A percentile compares a stretch with the other conserved stretches of the same genome.
These are phyloP conservation scores for Coemansia sp. DNA, from an alignment of 192 early-diverging fungal species.

Conservation along the genomic window DNA sequence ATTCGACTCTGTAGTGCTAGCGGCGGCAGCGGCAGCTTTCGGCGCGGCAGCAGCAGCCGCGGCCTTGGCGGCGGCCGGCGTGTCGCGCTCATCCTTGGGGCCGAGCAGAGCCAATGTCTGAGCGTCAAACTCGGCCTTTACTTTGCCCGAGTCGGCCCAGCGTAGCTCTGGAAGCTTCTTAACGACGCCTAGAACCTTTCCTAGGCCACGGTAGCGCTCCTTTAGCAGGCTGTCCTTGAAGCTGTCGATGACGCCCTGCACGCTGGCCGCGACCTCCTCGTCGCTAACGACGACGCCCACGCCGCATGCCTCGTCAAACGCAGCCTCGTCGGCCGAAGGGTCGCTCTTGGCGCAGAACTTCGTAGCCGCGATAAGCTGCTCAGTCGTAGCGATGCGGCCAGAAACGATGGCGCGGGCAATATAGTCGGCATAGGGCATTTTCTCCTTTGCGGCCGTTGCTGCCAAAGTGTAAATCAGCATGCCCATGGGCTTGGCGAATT, in stretches of 20 bases:
- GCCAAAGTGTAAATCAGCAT: slow-evolving; percentile 87
- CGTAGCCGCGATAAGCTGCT: slow-evolving; percentile 94
- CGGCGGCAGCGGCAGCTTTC: slow-evolving; percentile 24
- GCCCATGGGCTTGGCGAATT: slow-evolving; percentile 73
- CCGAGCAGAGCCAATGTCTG: slow-evolving; percentile 86
- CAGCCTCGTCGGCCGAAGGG: slow-evolving; percentile 63
- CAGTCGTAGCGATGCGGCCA: slow-evolving; percentile 70
- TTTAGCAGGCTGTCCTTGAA: slow-evolving; percentile 72
- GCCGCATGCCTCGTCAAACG: slow-evolving; percentile 88
- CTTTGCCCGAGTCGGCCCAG: slow-evolving; percentile 89
- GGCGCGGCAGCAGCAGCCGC: slow-evolving; percentile 25
- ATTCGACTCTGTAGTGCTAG: slow-evolving; percentile 18
- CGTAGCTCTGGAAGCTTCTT: slow-evolving; percentile 69
- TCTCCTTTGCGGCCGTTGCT: slow-evolving; percentile 78
- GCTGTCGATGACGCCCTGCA: slow-evolving; percentile 66
- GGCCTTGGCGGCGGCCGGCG: slow-evolving; percentile 55
- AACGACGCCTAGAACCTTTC: slow-evolving; percentile 73
- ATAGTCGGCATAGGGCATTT: slow-evolving; percentile 73
- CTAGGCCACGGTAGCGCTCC: slow-evolving; percentile 87
- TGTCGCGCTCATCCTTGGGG: slow-evolving; percentile 98
- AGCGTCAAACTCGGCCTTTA: slow-evolving; percentile 89
- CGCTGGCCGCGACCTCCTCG: slow-evolving; percentile 70
- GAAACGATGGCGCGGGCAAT: slow-evolving; percentile 79
- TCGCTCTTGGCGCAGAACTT: slow-evolving; percentile 76
- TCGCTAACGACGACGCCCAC: slow-evolving; percentile 88